Base-by-base conservation (phyloP, 1,284 basidiomycete genomes). In the Papiliotrema fonsecae region DNA sequence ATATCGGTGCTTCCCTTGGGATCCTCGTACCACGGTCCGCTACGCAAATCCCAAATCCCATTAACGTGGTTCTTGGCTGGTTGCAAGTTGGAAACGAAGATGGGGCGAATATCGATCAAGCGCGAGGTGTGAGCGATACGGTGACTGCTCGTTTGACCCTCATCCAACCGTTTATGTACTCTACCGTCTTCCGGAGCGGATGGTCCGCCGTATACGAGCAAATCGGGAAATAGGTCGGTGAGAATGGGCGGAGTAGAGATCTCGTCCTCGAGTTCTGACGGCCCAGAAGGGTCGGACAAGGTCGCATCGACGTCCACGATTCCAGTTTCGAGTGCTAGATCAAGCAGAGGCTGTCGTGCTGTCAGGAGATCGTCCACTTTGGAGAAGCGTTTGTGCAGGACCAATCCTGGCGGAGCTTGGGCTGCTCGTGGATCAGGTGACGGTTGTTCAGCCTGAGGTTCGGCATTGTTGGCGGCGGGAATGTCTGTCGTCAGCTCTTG, bases 81-180 rank as follows among this genome's bases (percentile, higher is more conserved):
- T 37, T 79, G 69, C 5, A 82, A 60, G 4, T 77, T 77, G 34
- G 78, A 79, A 31, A 81, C 75, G 13, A 82, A 74, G 13, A 80
- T 63, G 0, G 80, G 79, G 37, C 77, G 75, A 24, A 76, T 69
- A 45, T 82, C 80, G 57, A 81, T 71, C 26, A 81, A 62, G 25
- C 78, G 69, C 2, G 77, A 76, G 2, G 77, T 77, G 46, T 80
- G 78, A 0, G 77, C 75, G 13, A 78, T 60, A 6, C 74, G 72
- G 27, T 72, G 67, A 1, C 64, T 61, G n/a, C 57, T 60, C 0
- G 69, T 67, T 4, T 70, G 67, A 10, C 73, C 72, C 48, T 78
- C 77, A 52, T 81, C 80, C 43, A 75, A 60, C 2, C 81, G 71
- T 37, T 75, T 70, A 45, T 77, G 73, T 16, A 65, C 49, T 46